Base-by-base conservation (phyloP, 2,329 filamentous ascomycete genomes). In the Emydomyces testavorans region DNA sequence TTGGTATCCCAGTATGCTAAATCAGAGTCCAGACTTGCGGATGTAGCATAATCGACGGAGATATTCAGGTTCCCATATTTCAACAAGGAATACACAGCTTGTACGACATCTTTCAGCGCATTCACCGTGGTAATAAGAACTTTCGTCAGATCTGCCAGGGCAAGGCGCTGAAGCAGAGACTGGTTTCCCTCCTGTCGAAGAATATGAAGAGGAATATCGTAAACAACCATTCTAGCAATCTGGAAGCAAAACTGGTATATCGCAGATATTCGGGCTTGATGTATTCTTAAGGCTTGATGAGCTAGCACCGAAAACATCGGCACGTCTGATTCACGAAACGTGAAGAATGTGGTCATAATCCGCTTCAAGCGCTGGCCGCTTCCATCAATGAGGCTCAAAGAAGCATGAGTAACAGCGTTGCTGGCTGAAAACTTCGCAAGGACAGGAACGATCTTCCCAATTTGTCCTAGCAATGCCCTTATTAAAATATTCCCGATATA, bases 301-400 rank as follows among this genome's bases (percentile, higher is more conserved):
- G 83, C 87, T 55, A 84, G 70, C 37, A 83, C 80, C 0, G 84
- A 89, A 57, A 89, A 89, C 57, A 82, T 79, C 43, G 82, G 82
- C 48, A 88, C 77, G 58, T 88, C 83, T 1, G 77, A 71, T 46
- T 72, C 65, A 28, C 68, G 62, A 49, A 69, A 68, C 6, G 62
- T 60, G 51, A 69, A 63, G 43, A 69, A 65, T 1, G 64, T 59
- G 39, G 60, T 61, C 23, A 64, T 52, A 36, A 67, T 61, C 34
- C 62, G 64, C 29, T 60, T 62, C 39, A 69, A 49, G n/a, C 66
- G 61, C 36, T 62, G 57, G 35, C 63, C 63, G 53, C 66, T 69
- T 18, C 62, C 64, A 49, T 67, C 63, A 31, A 69, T 69, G 18
- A 69, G 58, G 13, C 65, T 66, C 41, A 68, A 55, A 3, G 66